phyloP scores from a whole-genome alignment of 1,139 yeast genomes.

The Arxiozyma bovina region DNA sequence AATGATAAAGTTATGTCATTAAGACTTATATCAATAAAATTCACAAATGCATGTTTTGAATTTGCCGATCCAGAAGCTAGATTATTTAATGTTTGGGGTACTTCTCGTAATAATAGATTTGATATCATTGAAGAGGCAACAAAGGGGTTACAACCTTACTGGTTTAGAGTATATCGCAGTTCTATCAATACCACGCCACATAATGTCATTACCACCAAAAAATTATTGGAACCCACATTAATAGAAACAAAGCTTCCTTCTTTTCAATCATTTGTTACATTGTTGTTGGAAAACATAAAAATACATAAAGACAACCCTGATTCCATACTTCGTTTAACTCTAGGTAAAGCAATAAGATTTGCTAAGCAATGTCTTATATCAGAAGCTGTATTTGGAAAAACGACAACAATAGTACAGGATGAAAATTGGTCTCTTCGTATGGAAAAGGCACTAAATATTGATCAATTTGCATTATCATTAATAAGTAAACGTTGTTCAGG shows the following conservation, averaged over 20 bases:
- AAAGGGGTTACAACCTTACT: constrained; percentile 77
- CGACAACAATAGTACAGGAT: constrained; percentile 56
- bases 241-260: constrained; percentile 38
- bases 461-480: constrained; percentile 40
- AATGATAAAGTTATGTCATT: constrained; percentile 34
- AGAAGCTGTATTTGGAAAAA: constrained; percentile 45
- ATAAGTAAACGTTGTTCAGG: constrained; percentile 1
- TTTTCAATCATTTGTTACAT: constrained; percentile 33
- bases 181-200: constrained; percentile 36
- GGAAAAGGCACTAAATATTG: constrained; percentile 64
- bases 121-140: constrained; percentile 74
- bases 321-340: constrained; percentile 30
- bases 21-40: constrained; percentile 60
- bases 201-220: constrained; percentile 32
- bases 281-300: constrained; percentile 30
- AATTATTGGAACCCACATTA: constrained; percentile 36
- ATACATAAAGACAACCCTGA: constrained; percentile 16
- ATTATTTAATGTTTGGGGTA: constrained; percentile 56
- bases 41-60: constrained; percentile 53
- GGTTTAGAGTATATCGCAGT: constrained; percentile 37
- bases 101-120: constrained; percentile 48
- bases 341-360: constrained; percentile 41
- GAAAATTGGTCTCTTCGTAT: constrained; percentile 68
- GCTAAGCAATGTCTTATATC: constrained; percentile 50
- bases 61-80: constrained; percentile 67